These are phyloP conservation scores for Artemisia tridentata DNA, from an alignment of 129 eudicot genomes.

Conservation along the genomic window DNA sequence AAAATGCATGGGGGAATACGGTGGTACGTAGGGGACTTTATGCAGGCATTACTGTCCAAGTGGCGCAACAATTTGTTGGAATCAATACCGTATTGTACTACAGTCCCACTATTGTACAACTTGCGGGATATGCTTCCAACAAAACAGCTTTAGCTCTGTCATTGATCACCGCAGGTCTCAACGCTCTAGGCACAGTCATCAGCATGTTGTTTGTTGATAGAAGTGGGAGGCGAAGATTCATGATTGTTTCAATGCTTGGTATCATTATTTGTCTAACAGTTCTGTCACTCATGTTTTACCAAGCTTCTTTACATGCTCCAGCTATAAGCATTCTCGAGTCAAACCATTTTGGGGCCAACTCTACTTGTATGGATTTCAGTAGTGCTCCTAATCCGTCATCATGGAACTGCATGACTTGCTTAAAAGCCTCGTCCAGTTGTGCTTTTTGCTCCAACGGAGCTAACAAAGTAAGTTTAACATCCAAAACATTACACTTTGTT, in stretches of 20 bases:
- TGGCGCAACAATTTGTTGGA: constrained; percentile 66
- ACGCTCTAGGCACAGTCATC: constrained; percentile 53
- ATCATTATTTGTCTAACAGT: constrained; percentile 45
- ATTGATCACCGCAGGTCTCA: constrained; percentile 59
- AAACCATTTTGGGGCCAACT: constrained; percentile 41
- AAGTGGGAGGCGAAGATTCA: constrained; percentile 51
- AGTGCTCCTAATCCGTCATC: constrained; percentile 25
- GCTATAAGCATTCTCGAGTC: constrained; percentile 34
- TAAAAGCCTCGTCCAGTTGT: constrained; percentile 28
- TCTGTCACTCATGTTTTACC: constrained; percentile 33
- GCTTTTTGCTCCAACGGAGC: constrained; percentile 43
- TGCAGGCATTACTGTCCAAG: constrained; percentile 62
- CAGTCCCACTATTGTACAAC: constrained; percentile 57
- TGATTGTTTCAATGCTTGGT: constrained; percentile 57
- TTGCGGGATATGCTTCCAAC: constrained; percentile 64
- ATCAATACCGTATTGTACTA: constrained; percentile 60
- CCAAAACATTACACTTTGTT: not conserved
- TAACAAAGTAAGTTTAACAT: constrained; percentile 29
- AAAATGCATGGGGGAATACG: constrained; percentile 34
- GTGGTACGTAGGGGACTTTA: constrained; percentile 48
- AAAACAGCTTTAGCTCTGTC: constrained; percentile 56
- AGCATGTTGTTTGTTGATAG: constrained; percentile 59
- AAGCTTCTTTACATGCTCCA: constrained; percentile 46
- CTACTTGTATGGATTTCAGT: constrained; percentile 37
- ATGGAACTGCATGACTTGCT: constrained; percentile 59